Conservation (phyloP, 2,329 filamentous ascomycete genomes). For the Tolypocladium amazonense region DNA sequence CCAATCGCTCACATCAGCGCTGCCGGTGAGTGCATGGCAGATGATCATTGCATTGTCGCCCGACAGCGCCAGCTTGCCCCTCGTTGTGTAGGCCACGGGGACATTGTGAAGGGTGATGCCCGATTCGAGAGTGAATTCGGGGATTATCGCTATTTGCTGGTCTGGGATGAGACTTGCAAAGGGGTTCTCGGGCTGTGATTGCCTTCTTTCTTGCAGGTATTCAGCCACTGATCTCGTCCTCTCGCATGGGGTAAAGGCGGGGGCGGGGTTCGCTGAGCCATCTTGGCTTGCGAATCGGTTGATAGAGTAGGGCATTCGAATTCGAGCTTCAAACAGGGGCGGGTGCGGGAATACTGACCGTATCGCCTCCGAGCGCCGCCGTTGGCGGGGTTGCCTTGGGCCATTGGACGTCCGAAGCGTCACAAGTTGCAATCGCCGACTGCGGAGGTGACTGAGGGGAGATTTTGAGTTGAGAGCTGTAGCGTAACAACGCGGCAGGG, state of each 20-base stretch:
- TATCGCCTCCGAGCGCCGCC: conserved; percentile 12
- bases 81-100: conserved; percentile 56
- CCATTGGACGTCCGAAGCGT: conserved; percentile 8
- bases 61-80: conserved; percentile 47
- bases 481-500: too few relatives aligned
- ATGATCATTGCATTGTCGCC: conserved; percentile 63
- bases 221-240: conserved; percentile 45
- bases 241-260: neutral
- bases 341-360: conserved; percentile 13
- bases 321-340: too few relatives aligned
- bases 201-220: conserved; percentile 55
- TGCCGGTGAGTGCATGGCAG: conserved; percentile 78
- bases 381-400: conserved; percentile 10
- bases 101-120: conserved; percentile 74
- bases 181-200: conserved; percentile 78
- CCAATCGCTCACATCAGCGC: conserved; percentile 78
- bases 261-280: neutral
- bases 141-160: conserved; percentile 77
- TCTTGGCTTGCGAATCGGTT: neutral
- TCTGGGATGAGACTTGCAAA: conserved; percentile 79
- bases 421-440: neutral
- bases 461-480: neutral
- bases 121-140: conserved; percentile 86
- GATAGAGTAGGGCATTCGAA: neutral
- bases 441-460: neutral